Conservation (phyloP, 768 basidiomycete species). For the Termitomyces heimii region DNA sequence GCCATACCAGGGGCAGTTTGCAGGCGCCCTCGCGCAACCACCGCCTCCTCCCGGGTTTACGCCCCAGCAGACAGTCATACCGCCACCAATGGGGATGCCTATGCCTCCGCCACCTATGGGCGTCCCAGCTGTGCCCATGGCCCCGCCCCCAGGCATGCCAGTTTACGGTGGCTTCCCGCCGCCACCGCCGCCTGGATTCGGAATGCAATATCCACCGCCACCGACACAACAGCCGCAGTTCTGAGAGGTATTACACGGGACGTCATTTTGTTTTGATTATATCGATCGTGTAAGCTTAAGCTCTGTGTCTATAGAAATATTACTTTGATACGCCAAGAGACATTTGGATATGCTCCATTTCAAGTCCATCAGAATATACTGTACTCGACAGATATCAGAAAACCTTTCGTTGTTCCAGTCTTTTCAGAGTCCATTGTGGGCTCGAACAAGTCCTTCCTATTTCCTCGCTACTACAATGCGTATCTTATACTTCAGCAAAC, state of each 20-base stretch:
- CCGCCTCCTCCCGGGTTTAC: constrained; percentile 80
- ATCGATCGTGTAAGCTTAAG: constrained; percentile 12
- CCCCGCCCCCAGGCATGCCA: constrained; percentile 27
- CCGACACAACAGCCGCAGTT: constrained; percentile 37
- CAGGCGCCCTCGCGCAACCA: constrained; percentile 78
- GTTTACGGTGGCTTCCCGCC: constrained; percentile 54
- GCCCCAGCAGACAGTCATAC: constrained; percentile 63
- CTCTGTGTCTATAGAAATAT: background rate
- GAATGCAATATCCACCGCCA: constrained; percentile 36
- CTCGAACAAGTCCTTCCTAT: background rate
- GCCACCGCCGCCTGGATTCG: constrained; percentile 64
- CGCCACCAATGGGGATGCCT: constrained; percentile 35
- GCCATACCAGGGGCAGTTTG: constrained; percentile 89
- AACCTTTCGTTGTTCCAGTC: background rate
- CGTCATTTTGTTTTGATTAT: background rate
- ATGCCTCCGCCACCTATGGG: constrained; percentile 28
- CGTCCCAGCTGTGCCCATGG: constrained; percentile 18
- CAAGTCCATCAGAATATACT: background rate
- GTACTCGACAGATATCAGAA: background rate
- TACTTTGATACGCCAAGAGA: background rate
- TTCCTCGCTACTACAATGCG: background rate
- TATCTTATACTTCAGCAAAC: background rate
- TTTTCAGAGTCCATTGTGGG: background rate
- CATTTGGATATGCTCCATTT: background rate
- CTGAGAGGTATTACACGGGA: constrained; percentile 7